Conservation (phyloP, 2,329 filamentous ascomycete species). For the Colletotrichum ledebouriae region DNA sequence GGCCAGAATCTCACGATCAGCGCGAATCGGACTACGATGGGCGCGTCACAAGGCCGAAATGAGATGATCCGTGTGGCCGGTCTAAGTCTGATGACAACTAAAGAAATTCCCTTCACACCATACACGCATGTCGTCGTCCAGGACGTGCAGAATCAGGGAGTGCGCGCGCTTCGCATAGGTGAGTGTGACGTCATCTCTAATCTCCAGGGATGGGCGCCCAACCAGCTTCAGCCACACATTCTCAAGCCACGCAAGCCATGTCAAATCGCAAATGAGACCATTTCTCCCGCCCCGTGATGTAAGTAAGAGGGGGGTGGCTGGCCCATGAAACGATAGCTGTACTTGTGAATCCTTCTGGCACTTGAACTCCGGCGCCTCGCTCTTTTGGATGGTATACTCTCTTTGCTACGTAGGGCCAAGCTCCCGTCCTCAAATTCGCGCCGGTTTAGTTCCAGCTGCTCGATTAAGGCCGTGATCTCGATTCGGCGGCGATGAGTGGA, state of each 20-base stretch:
- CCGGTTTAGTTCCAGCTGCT: neutral
- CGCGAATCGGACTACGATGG: conserved; percentile 1
- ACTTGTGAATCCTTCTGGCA: neutral
- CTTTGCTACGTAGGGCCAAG: conserved; percentile 28
- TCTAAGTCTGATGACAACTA: neutral
- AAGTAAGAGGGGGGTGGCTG: neutral
- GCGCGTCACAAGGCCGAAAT: conserved; percentile 36
- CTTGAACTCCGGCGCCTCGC: conserved; percentile 1
- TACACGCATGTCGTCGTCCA: conserved; percentile 23
- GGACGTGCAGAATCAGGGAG: conserved; percentile 9
- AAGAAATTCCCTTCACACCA: neutral
- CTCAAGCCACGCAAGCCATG: conserved; percentile 11
- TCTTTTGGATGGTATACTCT: neutral
- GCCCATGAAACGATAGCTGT: neutral
- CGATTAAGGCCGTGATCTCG: conserved; percentile 13
- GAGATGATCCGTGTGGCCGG: conserved; percentile 28
- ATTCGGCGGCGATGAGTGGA: conserved; percentile 25
- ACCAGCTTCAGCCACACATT: conserved; percentile 39
- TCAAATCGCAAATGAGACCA: conserved; percentile 19
- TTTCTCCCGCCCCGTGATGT: neutral
- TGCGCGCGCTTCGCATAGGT: conserved; percentile 4
- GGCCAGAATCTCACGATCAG: conserved; percentile 30
- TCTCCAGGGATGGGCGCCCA: conserved; percentile 13
- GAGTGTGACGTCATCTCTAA: conserved; percentile 34
- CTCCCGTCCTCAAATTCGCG: neutral